Evolutionary conservation across 2,329 filamentous ascomycete genomes (phyloP).

Genomic region (Pseudogymnoascus sp.): DNA sequence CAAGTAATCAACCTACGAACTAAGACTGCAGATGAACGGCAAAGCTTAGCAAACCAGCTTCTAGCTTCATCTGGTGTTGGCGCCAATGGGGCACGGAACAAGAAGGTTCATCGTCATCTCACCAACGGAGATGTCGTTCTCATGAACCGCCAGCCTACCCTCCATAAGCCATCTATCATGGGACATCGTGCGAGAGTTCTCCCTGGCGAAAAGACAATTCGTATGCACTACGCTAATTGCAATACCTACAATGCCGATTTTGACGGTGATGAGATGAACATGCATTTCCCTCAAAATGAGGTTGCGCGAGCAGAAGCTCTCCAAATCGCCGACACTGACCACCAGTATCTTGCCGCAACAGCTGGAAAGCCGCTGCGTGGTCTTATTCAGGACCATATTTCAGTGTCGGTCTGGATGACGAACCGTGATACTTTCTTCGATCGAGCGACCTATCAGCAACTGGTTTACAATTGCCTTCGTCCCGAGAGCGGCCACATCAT

Average conservation of each 20-base stretch:
- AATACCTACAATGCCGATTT: conserved; percentile 99
- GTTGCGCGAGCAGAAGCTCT: conserved; percentile 87
- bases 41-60: conserved; percentile 85
- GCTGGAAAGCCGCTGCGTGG: conserved; percentile 89
- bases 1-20: conserved; percentile 80
- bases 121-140: conserved; percentile 95
- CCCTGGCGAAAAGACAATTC: conserved; percentile 91
- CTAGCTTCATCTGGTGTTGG: conserved; percentile 73
- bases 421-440: conserved; percentile 88
- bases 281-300: conserved; percentile 99
- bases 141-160: conserved; percentile 97
- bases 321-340: conserved; percentile 90
- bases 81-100: conserved; percentile 70
- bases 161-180: conserved; percentile 99
- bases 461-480: conserved; percentile 83
- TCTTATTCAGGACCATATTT: conserved; percentile 97
- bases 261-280: conserved; percentile 99
- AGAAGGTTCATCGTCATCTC: conserved; percentile 93
- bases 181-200: conserved; percentile 88
- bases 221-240: conserved; percentile 99
- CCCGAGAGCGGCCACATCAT: conserved; percentile 87
- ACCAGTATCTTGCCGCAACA: conserved; percentile 92
- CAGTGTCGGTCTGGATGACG: conserved; percentile 84
- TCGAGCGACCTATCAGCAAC: conserved; percentile 79
- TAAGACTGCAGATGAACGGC: conserved; percentile 80